Conservation (phyloP, 2,329 filamentous ascomycete species). For the Hymenoscyphus albidus region DNA sequence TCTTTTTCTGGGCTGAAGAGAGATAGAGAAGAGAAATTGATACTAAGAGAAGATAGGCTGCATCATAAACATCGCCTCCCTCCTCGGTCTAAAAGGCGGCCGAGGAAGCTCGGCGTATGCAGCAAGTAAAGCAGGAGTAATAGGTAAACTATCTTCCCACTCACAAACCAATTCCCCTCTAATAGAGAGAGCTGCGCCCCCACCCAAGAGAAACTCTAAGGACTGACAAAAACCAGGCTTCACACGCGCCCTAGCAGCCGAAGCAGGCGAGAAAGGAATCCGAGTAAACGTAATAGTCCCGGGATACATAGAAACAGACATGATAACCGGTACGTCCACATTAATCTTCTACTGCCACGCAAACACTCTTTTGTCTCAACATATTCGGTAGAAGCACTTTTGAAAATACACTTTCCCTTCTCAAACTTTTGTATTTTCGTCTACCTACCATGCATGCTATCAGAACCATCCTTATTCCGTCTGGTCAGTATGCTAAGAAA, state of each 20-base stretch:
- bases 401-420: too few relatives aligned
- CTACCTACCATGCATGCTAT: not conserved
- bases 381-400: too few relatives aligned
- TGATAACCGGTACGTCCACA: constrained; percentile 61
- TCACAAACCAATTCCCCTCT: constrained; percentile 2
- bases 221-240: constrained; percentile 46
- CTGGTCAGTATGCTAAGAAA: constrained; percentile 21
- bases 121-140: constrained; percentile 74
- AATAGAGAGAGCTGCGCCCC: too few relatives aligned
- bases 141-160: constrained; percentile 47
- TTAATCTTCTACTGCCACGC: not conserved
- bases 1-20: too few relatives aligned
- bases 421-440: too few relatives aligned
- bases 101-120: constrained; percentile 70
- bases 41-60: constrained; percentile 43
- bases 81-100: constrained; percentile 67
- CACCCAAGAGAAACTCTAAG: too few relatives aligned
- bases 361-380: not conserved
- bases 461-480: constrained; percentile 11
- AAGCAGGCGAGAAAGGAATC: constrained; percentile 58
- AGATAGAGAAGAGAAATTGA: too few relatives aligned
- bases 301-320: constrained; percentile 77
- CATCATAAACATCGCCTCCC: constrained; percentile 78
- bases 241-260: constrained; percentile 62
- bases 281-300: constrained; percentile 78